Base-by-base conservation (phyloP, 495 filamentous ascomycete species). In the Melanomma pulvis-pyrius region DNA sequence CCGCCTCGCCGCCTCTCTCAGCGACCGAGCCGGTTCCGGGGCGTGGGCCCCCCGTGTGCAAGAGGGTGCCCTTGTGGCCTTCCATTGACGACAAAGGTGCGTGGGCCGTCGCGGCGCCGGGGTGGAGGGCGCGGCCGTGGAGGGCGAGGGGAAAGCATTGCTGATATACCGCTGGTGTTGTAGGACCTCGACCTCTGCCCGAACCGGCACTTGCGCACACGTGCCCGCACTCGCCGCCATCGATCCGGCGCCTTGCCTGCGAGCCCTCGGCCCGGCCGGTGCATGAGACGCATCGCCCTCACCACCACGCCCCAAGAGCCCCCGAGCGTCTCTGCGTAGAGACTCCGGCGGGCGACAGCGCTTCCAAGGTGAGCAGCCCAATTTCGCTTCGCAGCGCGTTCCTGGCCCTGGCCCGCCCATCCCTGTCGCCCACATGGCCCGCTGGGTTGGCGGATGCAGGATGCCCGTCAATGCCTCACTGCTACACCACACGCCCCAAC, bases 361-460 rank as follows among this genome's bases (percentile, higher is more conserved):
- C 34, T 21, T 52, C 59, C 26, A 53, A 63, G 60, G 60, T 63
- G 60, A 63, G 60, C 46, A 30, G 28, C 36, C 53, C 59, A 67
- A 71, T 71, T 60, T 71, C 68, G 68, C 68, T 71, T 67, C 67
- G 57, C 58, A 30, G 34, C 21, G 19, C 32, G 32, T 44, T 15
- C n/a, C 55, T 24, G 34, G 44, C 53, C 41, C 62, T 46, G 21
- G 52, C 47, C 25, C 32, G 22, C 9, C 4, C 22, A 69, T 67
- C 63, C 63, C 48, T 54, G 59, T 39, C 53, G 25, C 21, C 68
- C 68, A 71, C 63, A 67, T 71, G 68, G 68, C 68, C 17, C 34
- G 39, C 61, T 30, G 48, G 55, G 65, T 24, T 59, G 28, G 29
- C n/a, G 51, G 63, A 52, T 50, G 55, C 65, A 68, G 59, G 65